Base-by-base conservation (phyloP, 139 green algal genomes). In the Chlorella sp. region DNA sequence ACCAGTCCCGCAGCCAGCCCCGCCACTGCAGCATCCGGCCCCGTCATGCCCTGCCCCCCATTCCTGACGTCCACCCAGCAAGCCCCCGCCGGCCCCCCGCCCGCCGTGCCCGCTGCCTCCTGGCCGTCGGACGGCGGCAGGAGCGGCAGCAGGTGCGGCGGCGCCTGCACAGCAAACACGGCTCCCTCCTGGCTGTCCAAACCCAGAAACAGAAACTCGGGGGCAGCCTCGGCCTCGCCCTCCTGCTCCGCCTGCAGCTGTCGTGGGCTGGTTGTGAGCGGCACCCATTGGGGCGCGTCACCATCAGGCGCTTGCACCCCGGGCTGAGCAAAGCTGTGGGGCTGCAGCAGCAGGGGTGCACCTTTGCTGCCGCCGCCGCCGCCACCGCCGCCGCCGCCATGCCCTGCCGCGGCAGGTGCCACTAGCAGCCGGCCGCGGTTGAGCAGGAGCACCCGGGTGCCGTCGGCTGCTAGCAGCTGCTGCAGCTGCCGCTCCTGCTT, bases 21-120 rank as follows among this genome's bases (percentile, higher is more conserved):
- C 42, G 95, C 68, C 40, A 97, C 81, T 0, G 95, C 90, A 0
- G 95, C 95, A 57, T 97, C 94, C 2, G 82, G 77, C 18, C 81
- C 80, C 0, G 76, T 37, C 89, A 97, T 88, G 15, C 89, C 77
- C 22, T 91, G 92, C 0, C 95, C 95, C 22, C 89, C 89, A 3
- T 30, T 76, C 0, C 95, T 88, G 0, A 96, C 92, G 40, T 88
- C 84, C 64, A 81, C 84, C 40, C 71, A 88, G 21, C 48, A n/a
- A 1, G 48, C 91, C 75, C 48, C 93, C 57, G 88, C 86, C 7
- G 82, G 39, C 39, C 21, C 32, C 42, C 39, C 66, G 42, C 48
- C 81, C 53, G 16, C 75, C 26, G 15, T 57, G 34, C 75, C 68
- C 66, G 42, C 71, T 28, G 28, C 28, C 15, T 36, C 42, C 40